Evolutionary conservation across 164 flowering plant genomes (phyloP).

Genomic region (Umbellularia californica): DNA sequence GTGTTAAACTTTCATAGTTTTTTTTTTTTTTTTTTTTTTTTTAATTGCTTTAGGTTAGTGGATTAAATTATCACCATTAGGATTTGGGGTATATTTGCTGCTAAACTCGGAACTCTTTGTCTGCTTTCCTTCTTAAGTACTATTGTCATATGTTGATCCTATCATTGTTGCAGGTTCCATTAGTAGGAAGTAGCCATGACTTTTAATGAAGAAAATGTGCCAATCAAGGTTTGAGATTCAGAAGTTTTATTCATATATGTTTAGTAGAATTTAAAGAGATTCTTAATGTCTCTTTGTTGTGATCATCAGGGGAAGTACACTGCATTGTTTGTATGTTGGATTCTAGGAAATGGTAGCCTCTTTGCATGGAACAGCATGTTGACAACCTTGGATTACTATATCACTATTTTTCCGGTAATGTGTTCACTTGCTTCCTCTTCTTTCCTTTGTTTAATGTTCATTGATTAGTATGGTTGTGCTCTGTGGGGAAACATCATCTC

Average conservation of each 20-base stretch:
- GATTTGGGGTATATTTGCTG: background rate
- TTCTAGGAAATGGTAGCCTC: slow-evolving; percentile 47
- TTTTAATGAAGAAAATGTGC: background rate
- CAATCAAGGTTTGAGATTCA: background rate
- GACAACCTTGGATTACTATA: slow-evolving; percentile 37
- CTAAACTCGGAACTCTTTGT: background rate
- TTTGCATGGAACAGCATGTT: slow-evolving; percentile 55
- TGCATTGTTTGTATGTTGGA: slow-evolving; percentile 45
- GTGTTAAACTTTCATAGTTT: too few species aligned
- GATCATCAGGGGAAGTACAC: slow-evolving; percentile 31
- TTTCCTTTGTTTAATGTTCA: background rate
- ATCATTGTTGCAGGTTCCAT: background rate
- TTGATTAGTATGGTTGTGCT: background rate
- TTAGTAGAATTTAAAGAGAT: background rate
- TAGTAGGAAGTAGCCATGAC: slow-evolving; percentile 3
- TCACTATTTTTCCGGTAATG: slow-evolving; percentile 23
- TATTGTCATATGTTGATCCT: background rate
- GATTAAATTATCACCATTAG: background rate
- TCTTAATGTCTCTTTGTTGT: background rate
- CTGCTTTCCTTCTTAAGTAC: background rate
- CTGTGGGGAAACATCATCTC: background rate
- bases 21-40: too few species aligned
- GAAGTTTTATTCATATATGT: background rate
- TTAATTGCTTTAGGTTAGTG: too few species aligned
- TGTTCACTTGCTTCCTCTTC: background rate